Evolutionary conservation across 108 stramenopile species (phyloP).

Genomic region (Epithemia pelagica): DNA sequence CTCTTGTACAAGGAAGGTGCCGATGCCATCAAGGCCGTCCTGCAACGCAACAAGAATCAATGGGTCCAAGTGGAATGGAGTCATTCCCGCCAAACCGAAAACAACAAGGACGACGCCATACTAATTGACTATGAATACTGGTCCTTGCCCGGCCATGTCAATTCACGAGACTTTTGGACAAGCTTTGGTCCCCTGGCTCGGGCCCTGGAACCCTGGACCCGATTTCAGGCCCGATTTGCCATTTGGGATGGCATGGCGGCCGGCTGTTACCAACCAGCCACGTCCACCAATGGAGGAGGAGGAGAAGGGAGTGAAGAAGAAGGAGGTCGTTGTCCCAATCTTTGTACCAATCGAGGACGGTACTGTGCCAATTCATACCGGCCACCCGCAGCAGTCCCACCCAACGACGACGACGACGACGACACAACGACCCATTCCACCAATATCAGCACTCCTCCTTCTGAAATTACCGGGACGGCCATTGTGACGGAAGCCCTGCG

Average conservation of each 20-base stretch:
- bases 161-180: conserved; percentile 53
- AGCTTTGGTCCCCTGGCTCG: conserved; percentile 63
- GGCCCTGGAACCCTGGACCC: conserved; percentile 52
- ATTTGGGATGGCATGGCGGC: conserved; percentile 63
- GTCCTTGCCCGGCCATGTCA: conserved; percentile 70
- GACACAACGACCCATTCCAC: conserved; percentile 25
- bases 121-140: conserved; percentile 88
- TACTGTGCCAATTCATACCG: conserved; percentile 58
- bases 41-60: conserved; percentile 37
- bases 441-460: conserved; percentile 38
- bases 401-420: conserved; percentile 51
- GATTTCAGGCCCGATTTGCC: conserved; percentile 83
- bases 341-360: conserved; percentile 91
- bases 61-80: conserved; percentile 70
- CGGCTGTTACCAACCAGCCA: conserved; percentile 45
- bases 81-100: conserved; percentile 79
- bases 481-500: conserved; percentile 83
- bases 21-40: conserved; percentile 49
- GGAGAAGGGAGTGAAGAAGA: conserved; percentile 76
- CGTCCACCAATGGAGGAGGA: too few species aligned
- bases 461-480: too few species aligned
- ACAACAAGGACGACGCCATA: too few species aligned
- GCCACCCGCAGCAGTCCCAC: neutral
- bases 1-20: conserved; percentile 84
- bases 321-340: conserved; percentile 57